These are phyloP conservation scores for Cadophora malorum DNA, from an alignment of 2,329 filamentous ascomycete genomes.

Conservation along the genomic window DNA sequence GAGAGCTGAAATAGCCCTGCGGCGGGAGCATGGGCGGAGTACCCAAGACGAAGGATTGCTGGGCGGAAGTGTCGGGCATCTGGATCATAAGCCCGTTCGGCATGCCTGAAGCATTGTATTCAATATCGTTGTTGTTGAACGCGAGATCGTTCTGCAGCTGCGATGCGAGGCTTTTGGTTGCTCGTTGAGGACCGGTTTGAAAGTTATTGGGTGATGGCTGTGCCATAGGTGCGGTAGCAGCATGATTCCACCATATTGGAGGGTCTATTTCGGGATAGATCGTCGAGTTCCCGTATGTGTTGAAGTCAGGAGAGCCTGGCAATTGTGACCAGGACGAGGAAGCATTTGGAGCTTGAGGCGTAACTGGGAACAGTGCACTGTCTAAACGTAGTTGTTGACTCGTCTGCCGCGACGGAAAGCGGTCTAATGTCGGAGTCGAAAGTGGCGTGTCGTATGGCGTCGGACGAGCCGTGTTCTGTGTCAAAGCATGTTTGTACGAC, in stretches of 20 bases:
- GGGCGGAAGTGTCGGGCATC: constrained; percentile 35
- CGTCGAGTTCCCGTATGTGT: constrained; percentile 26
- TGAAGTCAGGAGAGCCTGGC: constrained; percentile 29
- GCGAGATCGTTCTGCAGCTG: constrained; percentile 43
- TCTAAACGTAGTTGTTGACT: constrained; percentile 34
- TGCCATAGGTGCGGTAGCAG: constrained; percentile 38
- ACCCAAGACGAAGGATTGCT: constrained; percentile 37
- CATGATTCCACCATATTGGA: constrained; percentile 43
- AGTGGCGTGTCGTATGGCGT: constrained; percentile 37
- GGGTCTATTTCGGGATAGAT: constrained; percentile 32
- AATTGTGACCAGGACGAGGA: constrained; percentile 39
- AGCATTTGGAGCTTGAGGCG: constrained; percentile 37
- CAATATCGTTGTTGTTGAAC: constrained; percentile 34
- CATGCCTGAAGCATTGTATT: constrained; percentile 32
- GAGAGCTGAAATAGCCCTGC: constrained; percentile 31
- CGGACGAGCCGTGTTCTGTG: constrained; percentile 30
- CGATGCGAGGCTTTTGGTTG: constrained; percentile 40
- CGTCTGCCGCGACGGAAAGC: constrained; percentile 34
- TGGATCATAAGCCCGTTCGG: constrained; percentile 42
- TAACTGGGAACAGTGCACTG: constrained; percentile 34
- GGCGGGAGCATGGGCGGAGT: constrained; percentile 32
- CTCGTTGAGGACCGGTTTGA: constrained; percentile 39
- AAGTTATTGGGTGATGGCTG: constrained; percentile 40
- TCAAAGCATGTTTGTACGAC: constrained; percentile 41
- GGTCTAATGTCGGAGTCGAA: constrained; percentile 38